Evolutionary conservation across 768 basidiomycete genomes (phyloP).

Genomic region (Trametes meyenii): DNA sequence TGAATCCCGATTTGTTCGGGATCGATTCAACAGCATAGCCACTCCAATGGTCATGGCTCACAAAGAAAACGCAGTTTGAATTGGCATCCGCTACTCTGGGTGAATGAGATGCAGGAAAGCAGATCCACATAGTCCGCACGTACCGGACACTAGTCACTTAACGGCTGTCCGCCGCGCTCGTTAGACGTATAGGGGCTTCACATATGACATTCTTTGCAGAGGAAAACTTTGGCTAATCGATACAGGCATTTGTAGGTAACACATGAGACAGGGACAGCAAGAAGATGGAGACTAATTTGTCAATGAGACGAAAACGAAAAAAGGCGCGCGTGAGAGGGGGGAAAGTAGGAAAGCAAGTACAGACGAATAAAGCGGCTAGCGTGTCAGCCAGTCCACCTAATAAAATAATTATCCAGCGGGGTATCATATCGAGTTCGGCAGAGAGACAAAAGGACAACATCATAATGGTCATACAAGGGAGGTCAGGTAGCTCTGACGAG

Average conservation of each 20-base stretch:
- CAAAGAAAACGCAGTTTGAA: too few relatives aligned
- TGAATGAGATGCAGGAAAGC: too few relatives aligned
- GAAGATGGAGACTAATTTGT: background rate
- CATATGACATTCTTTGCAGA: background rate
- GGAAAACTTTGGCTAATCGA: slow-evolving; percentile 2
- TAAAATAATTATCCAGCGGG: slow-evolving; percentile 1
- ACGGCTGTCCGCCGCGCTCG: too few relatives aligned
- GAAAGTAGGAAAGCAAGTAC: background rate
- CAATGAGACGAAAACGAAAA: background rate
- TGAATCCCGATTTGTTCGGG: too few relatives aligned
- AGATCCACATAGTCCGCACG: too few relatives aligned
- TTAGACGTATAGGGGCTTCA: background rate
- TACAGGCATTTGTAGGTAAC: slow-evolving; percentile 1
- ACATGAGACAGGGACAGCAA: background rate
- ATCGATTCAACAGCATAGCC: too few relatives aligned
- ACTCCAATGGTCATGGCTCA: too few relatives aligned
- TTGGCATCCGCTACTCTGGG: too few relatives aligned
- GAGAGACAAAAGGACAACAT: background rate
- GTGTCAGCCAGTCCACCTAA: background rate
- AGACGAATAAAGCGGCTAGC: background rate
- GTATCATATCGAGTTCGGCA: background rate
- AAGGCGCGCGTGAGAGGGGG: background rate
- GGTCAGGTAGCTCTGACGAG: background rate
- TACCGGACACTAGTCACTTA: too few relatives aligned
- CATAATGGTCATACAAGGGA: slow-evolving; percentile 1